Evolutionary conservation across 2,329 filamentous ascomycete species (phyloP), one percentile per base, ranked within the genome.

Genomic region (Exserohilum turcica): DNA sequence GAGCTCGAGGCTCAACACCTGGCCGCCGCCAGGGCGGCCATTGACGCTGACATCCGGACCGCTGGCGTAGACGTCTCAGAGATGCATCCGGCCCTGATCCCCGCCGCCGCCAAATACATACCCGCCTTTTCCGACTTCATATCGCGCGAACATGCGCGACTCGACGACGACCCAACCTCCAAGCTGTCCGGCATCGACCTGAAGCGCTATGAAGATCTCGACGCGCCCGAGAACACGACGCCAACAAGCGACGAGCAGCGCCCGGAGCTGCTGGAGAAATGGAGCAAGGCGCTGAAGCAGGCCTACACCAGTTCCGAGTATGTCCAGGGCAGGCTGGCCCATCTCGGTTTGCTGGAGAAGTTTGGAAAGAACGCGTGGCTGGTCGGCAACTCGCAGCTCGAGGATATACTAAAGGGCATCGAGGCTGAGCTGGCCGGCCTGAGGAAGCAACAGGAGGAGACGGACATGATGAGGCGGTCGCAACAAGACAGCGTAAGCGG

Each of bases 291-390:
- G 1, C 71, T 87, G 42, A 77, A 78, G 45, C 78, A 79, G 59
- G 84, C 85, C 18, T 86, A 86, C 69, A 80, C 80, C 0, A 81
- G 81, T 44, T 80, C 80, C 35, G 79, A 82, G 3, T 86, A 88
- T 69, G 76, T 89, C 18, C 74, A 79, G 2, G 77, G 77, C 44
- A 78, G 85, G 21, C 74, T 82, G 44, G 80, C 82, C 37, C 85
- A 87, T 74, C 84, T 96, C 15, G 78, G 80, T 1, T 81, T 96
- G n/a, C 83, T 96, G 16, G 90, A 94, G 66, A 82, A 82, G 44
- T 87, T 87, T 74, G 94, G 93, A 62, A 91, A 91, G 77, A 96
- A 96, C 74, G 88, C 91, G 8, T 97, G 94, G 93, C 80, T 99
- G 49, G 83, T 96, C 7, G 85, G 85, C 5, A 99, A 99, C 74